Evolutionary conservation across 2,329 filamentous ascomycete species (phyloP), one percentile per base, ranked within the genome.

Genomic region (Trichoderma aggressivum): DNA sequence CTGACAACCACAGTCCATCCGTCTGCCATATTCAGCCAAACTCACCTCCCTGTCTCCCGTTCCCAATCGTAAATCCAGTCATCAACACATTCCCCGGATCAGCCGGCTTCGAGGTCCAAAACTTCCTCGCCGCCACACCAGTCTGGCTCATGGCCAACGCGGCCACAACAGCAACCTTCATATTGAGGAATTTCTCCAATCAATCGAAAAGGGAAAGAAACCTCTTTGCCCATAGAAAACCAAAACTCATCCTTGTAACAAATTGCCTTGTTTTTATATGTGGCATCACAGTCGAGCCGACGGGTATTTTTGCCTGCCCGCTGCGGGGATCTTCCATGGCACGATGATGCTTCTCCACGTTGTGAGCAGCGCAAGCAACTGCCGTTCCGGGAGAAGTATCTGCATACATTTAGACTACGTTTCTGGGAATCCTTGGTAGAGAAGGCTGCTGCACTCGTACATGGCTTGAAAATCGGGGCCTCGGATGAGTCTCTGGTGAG

Each of bases 31-130:
- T n/a, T 50, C 26, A n/a, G 2, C 2, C 0, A 12, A 32, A 32
- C 50, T 34, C 72, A 83, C 82, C 81, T 72, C 81, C 84, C 21
- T 86, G 76, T 59, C 80, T 81, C 1, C 84, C 85, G 77, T 86
- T 87, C 14, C 85, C 85, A n/a, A 86, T 73, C 0, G 83, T 82
- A 73, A 85, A 86, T 1, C 78, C 79, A 3, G 80, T 76, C 73
- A 78, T 80, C n/a, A 82, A n/a, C 24, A 73, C 70, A n/a, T 75
- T 36, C 11, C 39, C 55, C 14, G 70, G 70, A 56, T 73, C 71
- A 8, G 63, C 71, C 16, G 58, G 61, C 7, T 65, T 68, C 10
- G 34, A 55, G 0, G 70, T 73, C 70, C 71, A 73, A n/a, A 73
- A 56, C 21, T 70, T 66, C 16, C 43, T 62, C 24, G 67, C 67